phyloP scores from a whole-genome alignment of 495 filamentous ascomycete species.

The Xylaria bambusicola region DNA sequence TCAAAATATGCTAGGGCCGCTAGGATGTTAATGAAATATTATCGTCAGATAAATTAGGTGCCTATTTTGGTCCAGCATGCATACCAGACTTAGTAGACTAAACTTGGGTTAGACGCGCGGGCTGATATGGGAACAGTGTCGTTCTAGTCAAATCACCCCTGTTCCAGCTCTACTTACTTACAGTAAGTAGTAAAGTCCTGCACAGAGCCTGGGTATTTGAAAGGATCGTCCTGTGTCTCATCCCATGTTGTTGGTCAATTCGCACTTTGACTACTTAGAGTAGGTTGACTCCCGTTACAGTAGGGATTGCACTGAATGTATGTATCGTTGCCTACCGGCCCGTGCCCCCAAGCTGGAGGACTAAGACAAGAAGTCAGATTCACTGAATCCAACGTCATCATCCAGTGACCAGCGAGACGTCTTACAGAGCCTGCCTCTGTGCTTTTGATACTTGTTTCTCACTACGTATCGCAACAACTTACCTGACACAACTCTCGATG shows the following conservation, averaged over 20 bases:
- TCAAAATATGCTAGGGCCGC: no score
- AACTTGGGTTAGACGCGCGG: no score
- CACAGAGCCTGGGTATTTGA: no score
- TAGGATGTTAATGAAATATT: no score
- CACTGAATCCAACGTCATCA: constrained; percentile 16
- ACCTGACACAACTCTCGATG: no score
- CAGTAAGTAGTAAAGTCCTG: no score
- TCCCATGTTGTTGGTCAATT: constrained; percentile 1
- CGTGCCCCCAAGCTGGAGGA: neutral
- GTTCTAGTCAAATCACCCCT: no score
- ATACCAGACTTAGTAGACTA: no score
- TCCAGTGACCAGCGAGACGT: neutral
- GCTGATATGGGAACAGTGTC: constrained; percentile 2
- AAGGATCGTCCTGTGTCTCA: constrained; percentile 1
- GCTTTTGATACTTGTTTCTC: neutral
- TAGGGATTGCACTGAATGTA: neutral
- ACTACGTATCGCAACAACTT: neutral
- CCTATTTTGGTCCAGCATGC: no score
- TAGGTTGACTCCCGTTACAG: no score
- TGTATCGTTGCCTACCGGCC: neutral
- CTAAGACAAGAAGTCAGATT: neutral
- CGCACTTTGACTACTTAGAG: constrained; percentile 2
- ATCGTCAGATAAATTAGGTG: no score
- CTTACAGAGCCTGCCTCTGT: constrained; percentile 2
- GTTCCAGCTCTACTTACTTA: neutral